phyloP scores from a whole-genome alignment of 441 rosid genomes.

The Aquilaria agallochum region DNA sequence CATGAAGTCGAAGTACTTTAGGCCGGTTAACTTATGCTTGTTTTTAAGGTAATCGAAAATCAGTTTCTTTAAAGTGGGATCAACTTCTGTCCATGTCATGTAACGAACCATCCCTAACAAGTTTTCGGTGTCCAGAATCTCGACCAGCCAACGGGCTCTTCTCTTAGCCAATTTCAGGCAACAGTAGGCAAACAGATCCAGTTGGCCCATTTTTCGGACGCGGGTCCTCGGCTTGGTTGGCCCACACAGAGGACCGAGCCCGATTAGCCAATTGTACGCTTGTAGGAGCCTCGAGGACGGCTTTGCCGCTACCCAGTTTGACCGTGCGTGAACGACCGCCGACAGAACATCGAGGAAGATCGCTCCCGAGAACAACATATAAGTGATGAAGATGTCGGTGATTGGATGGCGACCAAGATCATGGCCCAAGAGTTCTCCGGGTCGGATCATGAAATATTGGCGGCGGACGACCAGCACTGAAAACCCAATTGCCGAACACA shows the following conservation, averaged over 20 bases:
- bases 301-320: constrained; percentile 25
- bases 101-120: no score
- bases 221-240: constrained; percentile 9
- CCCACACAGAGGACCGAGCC: neutral
- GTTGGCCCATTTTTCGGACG: constrained; percentile 29
- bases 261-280: no score
- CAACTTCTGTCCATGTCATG: no score
- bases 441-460: constrained; percentile 4
- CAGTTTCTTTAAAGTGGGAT: no score
- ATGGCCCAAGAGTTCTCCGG: no score
- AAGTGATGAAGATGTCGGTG: constrained; percentile 25
- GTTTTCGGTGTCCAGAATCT: no score
- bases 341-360: constrained; percentile 34
- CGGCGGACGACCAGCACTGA: constrained; percentile 21
- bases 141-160: neutral
- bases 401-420: constrained; percentile 6
- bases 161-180: constrained; percentile 18
- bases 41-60: no score
- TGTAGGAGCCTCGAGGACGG: no score
- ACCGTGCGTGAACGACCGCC: constrained; percentile 21
- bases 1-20: no score
- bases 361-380: constrained; percentile 32
- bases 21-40: no score
- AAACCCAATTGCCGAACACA: constrained; percentile 15
- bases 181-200: constrained; percentile 23